Evolutionary conservation across 441 rosid species (phyloP), one percentile per base, ranked within the genome.

Genomic region (Brassica balearica): DNA sequence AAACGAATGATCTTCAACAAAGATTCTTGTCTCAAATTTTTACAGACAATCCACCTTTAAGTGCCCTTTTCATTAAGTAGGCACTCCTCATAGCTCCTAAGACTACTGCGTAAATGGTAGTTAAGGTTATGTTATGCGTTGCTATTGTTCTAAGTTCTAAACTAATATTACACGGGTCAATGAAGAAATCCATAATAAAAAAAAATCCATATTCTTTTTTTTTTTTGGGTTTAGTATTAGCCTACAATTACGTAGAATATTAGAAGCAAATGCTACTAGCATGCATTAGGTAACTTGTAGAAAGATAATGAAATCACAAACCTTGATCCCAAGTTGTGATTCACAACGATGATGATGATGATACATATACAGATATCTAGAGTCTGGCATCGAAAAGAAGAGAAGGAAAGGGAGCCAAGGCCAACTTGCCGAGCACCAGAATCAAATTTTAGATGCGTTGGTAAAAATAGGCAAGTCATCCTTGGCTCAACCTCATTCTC

Each of bases 401-500:
- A 79, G 71, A 79, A 74, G 19, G 74, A 79, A 79, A 68, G 8
- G 36, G 82, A 79, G 82, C 78, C 82, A 79, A 62, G 71, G 38
- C 11, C 69, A 79, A 74, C 78, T 73, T 79, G 78, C 82, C 82
- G 58, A 51, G 67, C 56, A 72, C 77, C 64, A 12, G 0, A 60
- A 11, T 23, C 65, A 60, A 65, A 43, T 0, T 78, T 67, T 4
- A 27, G 53, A 58, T 6, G 46, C 2, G 2, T 1, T 73, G 73
- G 60, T 51, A 4, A 36, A 36, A 56, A 36, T 62, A 65, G 75
- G 82, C 78, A 79, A 79, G 82, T 79, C 78, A 79, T 79, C 82
- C 79, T 79, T 79, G 82, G 82, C 82, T 79, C 82, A 74, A 55
- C 69, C 62, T 69, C 82, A 53, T 56, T 69, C 74, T 73, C 78